Base-by-base conservation (phyloP, 768 basidiomycete species). In the Tricholoma furcatifolium region DNA sequence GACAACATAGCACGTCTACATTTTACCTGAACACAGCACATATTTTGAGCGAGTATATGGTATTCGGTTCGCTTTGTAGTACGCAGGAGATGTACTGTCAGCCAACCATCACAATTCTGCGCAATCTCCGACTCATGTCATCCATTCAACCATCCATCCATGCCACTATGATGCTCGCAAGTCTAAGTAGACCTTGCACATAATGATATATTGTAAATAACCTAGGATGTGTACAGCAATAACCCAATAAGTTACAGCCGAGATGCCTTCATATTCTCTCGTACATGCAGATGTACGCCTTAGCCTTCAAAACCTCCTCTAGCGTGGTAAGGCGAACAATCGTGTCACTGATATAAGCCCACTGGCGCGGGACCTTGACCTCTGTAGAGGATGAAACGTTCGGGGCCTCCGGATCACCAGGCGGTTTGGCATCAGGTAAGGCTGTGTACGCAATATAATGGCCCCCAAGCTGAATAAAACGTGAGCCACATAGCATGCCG, bases 241-340 rank as follows among this genome's bases (percentile, higher is more conserved):
- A 27, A 27, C 30, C 42, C 32, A 23, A 24, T 18, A 31, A 6
- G 18, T 32, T 4, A 14, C 18, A 15, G 30, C 14, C n/a, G 34
- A n/a, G n/a, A 45, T 40, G 40, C 11, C 15, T 9, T 71, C 60
- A 85, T 62, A 87, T 74, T 49, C 87, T 79, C 72, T 93, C 90
- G 65, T 92, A 93, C 85, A 95, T 93, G 71, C 93, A 93, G 45
- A 97, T 80, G 68, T 97, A 98, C 32, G 94, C 93, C 67, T 90
- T 95, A 53, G 87, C 85, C 67, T 86, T 88, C 63, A 97, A 74
- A 2, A 97, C 95, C 65, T 97, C 95, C 40, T 94, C 91, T 43
- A 96, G 67, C 39, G 85, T 82, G 9, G 88, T 82, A 42, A 90
- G 71, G 41, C 88, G 78, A n/a, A 98, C 93, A 41, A 81, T 71